Percentiles rank a stretch among this genome's conserved stretches.
Conservation (phyloP, 2,329 filamentous ascomycete species). For the Aspergillus novoparasiticus region DNA sequence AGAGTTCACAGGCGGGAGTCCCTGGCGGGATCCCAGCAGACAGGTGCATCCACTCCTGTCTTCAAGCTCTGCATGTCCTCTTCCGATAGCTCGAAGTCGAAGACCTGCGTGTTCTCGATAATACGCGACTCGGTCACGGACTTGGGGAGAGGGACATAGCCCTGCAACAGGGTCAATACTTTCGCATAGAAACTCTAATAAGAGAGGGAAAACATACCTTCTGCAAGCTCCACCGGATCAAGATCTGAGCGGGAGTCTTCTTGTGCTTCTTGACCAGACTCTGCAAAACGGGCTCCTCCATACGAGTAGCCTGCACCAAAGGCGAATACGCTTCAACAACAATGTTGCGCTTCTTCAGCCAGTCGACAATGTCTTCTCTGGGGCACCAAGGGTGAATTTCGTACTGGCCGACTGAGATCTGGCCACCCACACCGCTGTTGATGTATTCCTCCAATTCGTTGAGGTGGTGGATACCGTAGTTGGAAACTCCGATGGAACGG, state of each 20-base stretch:
- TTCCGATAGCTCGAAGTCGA: constrained; percentile 61
- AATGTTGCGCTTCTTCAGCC: constrained; percentile 68
- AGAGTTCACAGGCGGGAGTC: constrained; percentile 24
- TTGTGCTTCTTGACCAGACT: constrained; percentile 57
- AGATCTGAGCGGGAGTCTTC: constrained; percentile 60
- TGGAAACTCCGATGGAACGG: constrained; percentile 46
- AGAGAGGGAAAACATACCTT: constrained; percentile 42
- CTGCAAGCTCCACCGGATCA: constrained; percentile 64
- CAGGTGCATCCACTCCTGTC: constrained; percentile 59
- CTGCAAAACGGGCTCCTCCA: constrained; percentile 56
- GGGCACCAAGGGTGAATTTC: constrained; percentile 89
- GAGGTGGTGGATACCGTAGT: constrained; percentile 44
- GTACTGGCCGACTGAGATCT: constrained; percentile 82
- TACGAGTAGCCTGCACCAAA: constrained; percentile 48
- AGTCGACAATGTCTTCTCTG: constrained; percentile 75
- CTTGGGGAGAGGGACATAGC: constrained; percentile 65
- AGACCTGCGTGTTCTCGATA: constrained; percentile 61
- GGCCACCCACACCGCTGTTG: constrained; percentile 54
- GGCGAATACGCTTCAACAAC: constrained; percentile 61
- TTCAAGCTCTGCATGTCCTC: constrained; percentile 61
- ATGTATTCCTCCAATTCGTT: constrained; percentile 46
- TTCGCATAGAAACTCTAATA: neutral
- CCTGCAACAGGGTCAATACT: constrained; percentile 37
- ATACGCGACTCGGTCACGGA: constrained; percentile 63
- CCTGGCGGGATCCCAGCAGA: constrained; percentile 59